Conservation (phyloP, 257 asterid species). For the Henckelia pumila region DNA sequence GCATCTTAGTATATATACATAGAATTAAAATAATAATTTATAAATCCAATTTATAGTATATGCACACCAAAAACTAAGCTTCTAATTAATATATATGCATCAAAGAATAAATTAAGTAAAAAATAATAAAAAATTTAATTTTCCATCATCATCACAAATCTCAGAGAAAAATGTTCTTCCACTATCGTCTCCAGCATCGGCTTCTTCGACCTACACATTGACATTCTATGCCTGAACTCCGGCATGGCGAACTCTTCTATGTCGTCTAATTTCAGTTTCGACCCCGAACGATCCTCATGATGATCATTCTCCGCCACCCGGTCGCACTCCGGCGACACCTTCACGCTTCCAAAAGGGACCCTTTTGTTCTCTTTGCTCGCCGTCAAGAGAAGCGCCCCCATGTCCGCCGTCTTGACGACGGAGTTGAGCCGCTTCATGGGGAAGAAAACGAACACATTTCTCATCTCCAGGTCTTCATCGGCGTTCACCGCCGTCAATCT, state of each 20-base stretch:
- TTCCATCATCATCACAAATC: background rate
- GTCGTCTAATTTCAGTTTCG: constrained; percentile 27
- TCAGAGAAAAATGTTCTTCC: constrained; percentile 11
- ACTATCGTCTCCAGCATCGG: constrained; percentile 27
- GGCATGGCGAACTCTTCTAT: constrained; percentile 24
- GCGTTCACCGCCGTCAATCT: constrained; percentile 26
- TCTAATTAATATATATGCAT: too few relatives aligned
- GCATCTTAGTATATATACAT: too few relatives aligned
- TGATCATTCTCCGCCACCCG: background rate
- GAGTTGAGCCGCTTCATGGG: constrained; percentile 27
- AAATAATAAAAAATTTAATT: too few relatives aligned
- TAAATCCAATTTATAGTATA: too few relatives aligned
- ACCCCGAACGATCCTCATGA: background rate
- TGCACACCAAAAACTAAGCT: too few relatives aligned
- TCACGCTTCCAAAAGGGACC: constrained; percentile 15
- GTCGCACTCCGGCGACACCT: constrained; percentile 28
- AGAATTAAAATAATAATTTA: too few relatives aligned
- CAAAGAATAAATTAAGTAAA: too few relatives aligned
- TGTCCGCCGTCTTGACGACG: constrained; percentile 22
- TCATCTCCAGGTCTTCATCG: constrained; percentile 29
- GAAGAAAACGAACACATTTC: constrained; percentile 25
- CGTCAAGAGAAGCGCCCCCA: constrained; percentile 18
- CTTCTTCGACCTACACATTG: constrained; percentile 26
- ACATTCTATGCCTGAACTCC: constrained; percentile 18
- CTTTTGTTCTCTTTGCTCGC: constrained; percentile 14